Evolutionary conservation across 345 rosid genomes (phyloP), one percentile per base, ranked within the genome.

Genomic region (Eutrema japonicum): DNA sequence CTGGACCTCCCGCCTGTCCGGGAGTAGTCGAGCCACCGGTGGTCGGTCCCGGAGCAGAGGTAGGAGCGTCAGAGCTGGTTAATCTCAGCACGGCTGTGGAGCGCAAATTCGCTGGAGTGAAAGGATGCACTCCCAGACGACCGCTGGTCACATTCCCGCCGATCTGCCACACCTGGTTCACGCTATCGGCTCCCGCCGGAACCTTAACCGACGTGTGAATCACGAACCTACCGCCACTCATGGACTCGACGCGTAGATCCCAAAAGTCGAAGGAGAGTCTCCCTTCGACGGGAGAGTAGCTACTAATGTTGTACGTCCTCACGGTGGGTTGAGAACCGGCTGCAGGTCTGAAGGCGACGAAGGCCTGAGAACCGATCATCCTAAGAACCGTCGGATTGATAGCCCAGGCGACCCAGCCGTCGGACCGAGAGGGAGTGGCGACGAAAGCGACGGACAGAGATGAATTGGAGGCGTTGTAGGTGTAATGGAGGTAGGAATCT

Each of bases 111-210:
- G 7, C 64, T 2, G 36, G 29, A 32, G 0, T 1, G 9, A 69
- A 16, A 0, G 59, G 79, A 66, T 93, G 96, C 37, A 47, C 43
- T 8, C 12, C 37, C 7, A 83, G 85, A 22, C 0, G 32, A 16
- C 84, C 88, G 32, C 32, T 57, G 6, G 73, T 63, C 11, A 86
- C 87, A 10, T 70, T 53, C 11, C 84, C 74, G 6, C 97, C 95
- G 27, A 88, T 86, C 73, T 94, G 97, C 98, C 98, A 94, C 12
- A 91, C 91, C 64, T 89, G 96, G 71, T 89, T 88, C 70, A 91
- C 63, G 53, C 63, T 80, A 55, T 77, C 72, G 13, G 78, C 81
- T 10, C 80, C 78, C 5, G 58, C 76, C 54, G 86, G 88, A 29
- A 94, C 85, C 73, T 88, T 91, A 46, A 89, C 54, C 10, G 83